Percentiles rank a stretch among this genome's conserved stretches.
These are phyloP conservation scores for Tephrocybe sp. DNA, from an alignment of 768 basidiomycete species.

Conservation along the genomic window DNA sequence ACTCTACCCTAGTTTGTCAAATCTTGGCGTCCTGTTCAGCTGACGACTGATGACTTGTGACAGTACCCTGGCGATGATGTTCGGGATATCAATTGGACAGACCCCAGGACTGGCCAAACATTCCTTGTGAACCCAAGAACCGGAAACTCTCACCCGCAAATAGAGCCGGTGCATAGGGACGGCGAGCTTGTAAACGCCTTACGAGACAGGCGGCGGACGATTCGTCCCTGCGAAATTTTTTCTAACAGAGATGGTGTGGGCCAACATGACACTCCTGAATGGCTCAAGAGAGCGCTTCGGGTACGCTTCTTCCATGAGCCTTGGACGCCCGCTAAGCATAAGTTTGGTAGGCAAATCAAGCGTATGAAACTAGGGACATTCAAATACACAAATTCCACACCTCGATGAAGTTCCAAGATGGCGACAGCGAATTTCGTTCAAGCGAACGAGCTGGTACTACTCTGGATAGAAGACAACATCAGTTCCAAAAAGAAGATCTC, in stretches of 20 bases:
- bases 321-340: not conserved
- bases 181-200: not conserved
- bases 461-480: conserved; percentile 24
- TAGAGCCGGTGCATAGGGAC: conserved; percentile 12
- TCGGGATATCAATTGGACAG: conserved; percentile 52
- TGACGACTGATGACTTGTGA: too few relatives aligned
- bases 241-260: not conserved
- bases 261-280: conserved; percentile 41
- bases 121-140: conserved; percentile 67
- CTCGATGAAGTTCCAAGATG: conserved; percentile 6
- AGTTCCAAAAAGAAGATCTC: conserved; percentile 56
- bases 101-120: conserved; percentile 56
- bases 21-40: too few relatives aligned
- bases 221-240: conserved; percentile 22
- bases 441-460: conserved; percentile 1
- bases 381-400: conserved; percentile 38
- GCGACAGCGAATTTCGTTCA: not conserved
- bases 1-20: conserved; percentile 4
- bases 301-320: conserved; percentile 30
- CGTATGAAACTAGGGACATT: conserved; percentile 49
- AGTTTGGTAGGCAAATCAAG: conserved; percentile 46
- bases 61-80: conserved; percentile 21
- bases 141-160: conserved; percentile 57
- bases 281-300: conserved; percentile 62
- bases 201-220: conserved; percentile 22